Percentiles rank a stretch among this genome's conserved stretches.
phyloP scores from a whole-genome alignment of 768 basidiomycete genomes.

The Stropharia rugosoannulata region DNA sequence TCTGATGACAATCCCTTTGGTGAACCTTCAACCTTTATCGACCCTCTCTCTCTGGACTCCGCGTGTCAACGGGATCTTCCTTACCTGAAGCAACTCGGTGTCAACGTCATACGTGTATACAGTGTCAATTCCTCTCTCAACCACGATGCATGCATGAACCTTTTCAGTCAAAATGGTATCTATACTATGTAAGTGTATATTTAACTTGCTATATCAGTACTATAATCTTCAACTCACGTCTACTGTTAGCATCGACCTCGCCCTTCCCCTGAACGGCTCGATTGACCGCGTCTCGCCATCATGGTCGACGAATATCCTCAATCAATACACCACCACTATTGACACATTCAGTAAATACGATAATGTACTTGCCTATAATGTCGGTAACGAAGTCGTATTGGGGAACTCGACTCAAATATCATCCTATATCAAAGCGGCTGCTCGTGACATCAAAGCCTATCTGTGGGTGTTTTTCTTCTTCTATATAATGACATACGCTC shows the following conservation, averaged over 20 bases:
- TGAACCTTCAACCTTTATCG: slow-evolving; percentile 74
- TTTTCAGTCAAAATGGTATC: slow-evolving; percentile 76
- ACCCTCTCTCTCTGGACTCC: slow-evolving; percentile 68
- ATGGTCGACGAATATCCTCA: slow-evolving; percentile 81
- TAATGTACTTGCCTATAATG: slow-evolving; percentile 87
- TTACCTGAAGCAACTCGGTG: slow-evolving; percentile 68
- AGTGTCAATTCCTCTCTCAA: slow-evolving; percentile 80
- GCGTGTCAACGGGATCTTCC: slow-evolving; percentile 81
- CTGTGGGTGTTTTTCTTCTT: slow-evolving; percentile 47
- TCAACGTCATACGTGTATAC: slow-evolving; percentile 86
- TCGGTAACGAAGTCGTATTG: slow-evolving; percentile 82
- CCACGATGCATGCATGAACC: slow-evolving; percentile 85
- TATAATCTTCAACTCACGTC: slow-evolving; percentile 9
- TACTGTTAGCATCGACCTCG: slow-evolving; percentile 71
- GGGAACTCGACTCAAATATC: slow-evolving; percentile 57
- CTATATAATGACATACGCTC: slow-evolving; percentile 2
- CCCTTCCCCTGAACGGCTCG: slow-evolving; percentile 83
- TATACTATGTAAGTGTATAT: slow-evolving; percentile 74
- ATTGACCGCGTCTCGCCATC: slow-evolving; percentile 70
- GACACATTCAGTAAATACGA: slow-evolving; percentile 80
- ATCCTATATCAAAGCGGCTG: slow-evolving; percentile 88
- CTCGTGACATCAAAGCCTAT: slow-evolving; percentile 85
- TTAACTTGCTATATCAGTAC: neutral
- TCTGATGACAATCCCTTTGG: slow-evolving; percentile 59
- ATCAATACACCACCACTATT: slow-evolving; percentile 78